These are phyloP conservation scores for Argentina anserina DNA, from an alignment of 306 rosid genomes.

Conservation along the genomic window DNA sequence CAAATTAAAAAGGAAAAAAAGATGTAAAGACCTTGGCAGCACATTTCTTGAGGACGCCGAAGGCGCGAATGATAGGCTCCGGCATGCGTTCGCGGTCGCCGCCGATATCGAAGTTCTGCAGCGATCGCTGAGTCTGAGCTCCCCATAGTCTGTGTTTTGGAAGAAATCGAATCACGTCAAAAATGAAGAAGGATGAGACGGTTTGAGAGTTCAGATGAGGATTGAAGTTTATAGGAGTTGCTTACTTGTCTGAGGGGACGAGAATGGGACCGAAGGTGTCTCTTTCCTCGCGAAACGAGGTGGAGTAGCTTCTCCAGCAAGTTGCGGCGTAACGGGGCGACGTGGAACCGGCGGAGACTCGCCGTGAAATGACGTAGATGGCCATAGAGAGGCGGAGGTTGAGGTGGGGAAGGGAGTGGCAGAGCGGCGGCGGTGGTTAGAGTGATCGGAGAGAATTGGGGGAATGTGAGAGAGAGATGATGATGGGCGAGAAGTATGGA, in stretches of 20 bases:
- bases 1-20: background rate
- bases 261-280: slow-evolving; percentile 95
- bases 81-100: slow-evolving; percentile 98
- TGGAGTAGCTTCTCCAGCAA: slow-evolving; percentile 49
- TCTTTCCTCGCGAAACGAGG: slow-evolving; percentile 79
- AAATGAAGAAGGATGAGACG: background rate
- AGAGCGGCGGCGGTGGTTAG: background rate
- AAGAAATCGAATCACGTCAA: background rate
- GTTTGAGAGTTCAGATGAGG: background rate
- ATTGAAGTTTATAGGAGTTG: background rate
- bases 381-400: slow-evolving; percentile 37
- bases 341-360: slow-evolving; percentile 43
- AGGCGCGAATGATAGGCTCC: slow-evolving; percentile 88
- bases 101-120: slow-evolving; percentile 94
- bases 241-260: slow-evolving; percentile 89
- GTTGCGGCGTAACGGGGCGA: slow-evolving; percentile 38
- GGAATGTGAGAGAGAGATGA: background rate
- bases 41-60: slow-evolving; percentile 82
- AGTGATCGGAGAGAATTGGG: background rate
- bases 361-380: slow-evolving; percentile 50
- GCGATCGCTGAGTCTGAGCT: slow-evolving; percentile 91
- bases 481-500: background rate
- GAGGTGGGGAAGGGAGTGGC: background rate
- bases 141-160: slow-evolving; percentile 70
- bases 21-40: slow-evolving; percentile 64